Evolutionary conservation across 169 alveolate genomes (phyloP), one percentile per base, ranked within the genome.

Genomic region (Plasmodium fragile): DNA sequence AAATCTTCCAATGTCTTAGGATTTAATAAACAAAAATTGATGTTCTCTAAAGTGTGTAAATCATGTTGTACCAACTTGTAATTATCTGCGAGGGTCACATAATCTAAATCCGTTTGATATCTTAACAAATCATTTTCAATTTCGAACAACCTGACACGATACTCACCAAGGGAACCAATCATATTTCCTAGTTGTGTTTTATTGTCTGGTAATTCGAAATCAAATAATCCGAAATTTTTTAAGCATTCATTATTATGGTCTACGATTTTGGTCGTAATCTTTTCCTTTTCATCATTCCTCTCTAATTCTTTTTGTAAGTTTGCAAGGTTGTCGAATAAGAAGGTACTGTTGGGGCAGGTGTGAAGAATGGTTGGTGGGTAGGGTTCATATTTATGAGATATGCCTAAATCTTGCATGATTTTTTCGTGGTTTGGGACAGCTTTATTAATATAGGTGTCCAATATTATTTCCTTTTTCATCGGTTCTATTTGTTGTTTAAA

Each of bases 1-100:
- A 89, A 59, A 43, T 55, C n/a, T 43, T 77, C 90, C 81, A 89
- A 89, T 3, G 41, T 89, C 55, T 16, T 59, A 6, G 94, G 94
- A 59, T 89, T 59, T 89, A 89, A 77, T 89, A 89, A 59, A n/a
- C 94, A 89, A 11, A 78, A 89, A 69, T 89, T 89, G 8, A 89
- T n/a, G 39, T 77, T 53, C 3, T 41, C 71, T 25, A 89, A 72
- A 55, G 79, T 28, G 1, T 18, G 3, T n/a, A 41, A 8, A 34
- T 77, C 82, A 8, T 39, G 36, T 59, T 77, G 43, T 49, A 36
- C 55, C 81, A 89, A 11, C n/a, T 53, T 65, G 69, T 55, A 89
- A 72, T 36, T 75, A 89, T 77, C 81, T 39, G 90, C 94, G 30
- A 89, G 52, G 11, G 87, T 78, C 5, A 89, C 0, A 34, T 77